Evolutionary conservation across 106 monocot species (phyloP), one percentile per base, ranked within the genome.

Genomic region (Phalaenopsis equestris): DNA sequence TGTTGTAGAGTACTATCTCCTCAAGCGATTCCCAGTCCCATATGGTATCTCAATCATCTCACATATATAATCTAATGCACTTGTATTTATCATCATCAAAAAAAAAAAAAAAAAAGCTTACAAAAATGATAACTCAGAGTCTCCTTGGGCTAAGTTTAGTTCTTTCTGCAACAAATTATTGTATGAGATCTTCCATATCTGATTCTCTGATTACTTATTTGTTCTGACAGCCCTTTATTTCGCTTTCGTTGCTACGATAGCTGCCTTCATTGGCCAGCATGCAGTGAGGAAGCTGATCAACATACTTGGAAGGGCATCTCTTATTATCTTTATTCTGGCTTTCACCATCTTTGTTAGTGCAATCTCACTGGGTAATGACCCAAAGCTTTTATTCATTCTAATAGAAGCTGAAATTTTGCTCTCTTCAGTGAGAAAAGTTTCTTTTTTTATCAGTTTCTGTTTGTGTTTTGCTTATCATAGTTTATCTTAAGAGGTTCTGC

Each of bases 321-420:
- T 91, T 8, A 91, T 91, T 65, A 87, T 91, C 30, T 91, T 91
- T 67, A 91, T 91, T 81, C 77, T 91, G 41, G 88, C 91, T 43
- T 88, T 85, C 83, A 91, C 88, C 57, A 91, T 91, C 73, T 91
- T 91, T 83, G 86, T 91, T 41, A 89, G 91, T 68, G 91, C 91
- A 38, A 82, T 91, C 78, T 91, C 91, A 77, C 72, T 91, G 45
- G 91, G 91, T 91, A 79, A 74, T 49, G 7, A 80, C 49, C 17
- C 41, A 64, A 39, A 45, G 18, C 12, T 37, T 67, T 61, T 74
- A 8, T 56, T 17, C 1, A 7, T 78, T 39, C 37, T 58, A 16
- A n/a, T 18, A 16, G 39, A 16, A 16, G 16, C 16, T 36, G 55
- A 5, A 18, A 12, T 2, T 42, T 65, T 47, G 9, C 43, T 37